Conservation (phyloP, 768 basidiomycete genomes). For the Infundibulicybe gibba region DNA sequence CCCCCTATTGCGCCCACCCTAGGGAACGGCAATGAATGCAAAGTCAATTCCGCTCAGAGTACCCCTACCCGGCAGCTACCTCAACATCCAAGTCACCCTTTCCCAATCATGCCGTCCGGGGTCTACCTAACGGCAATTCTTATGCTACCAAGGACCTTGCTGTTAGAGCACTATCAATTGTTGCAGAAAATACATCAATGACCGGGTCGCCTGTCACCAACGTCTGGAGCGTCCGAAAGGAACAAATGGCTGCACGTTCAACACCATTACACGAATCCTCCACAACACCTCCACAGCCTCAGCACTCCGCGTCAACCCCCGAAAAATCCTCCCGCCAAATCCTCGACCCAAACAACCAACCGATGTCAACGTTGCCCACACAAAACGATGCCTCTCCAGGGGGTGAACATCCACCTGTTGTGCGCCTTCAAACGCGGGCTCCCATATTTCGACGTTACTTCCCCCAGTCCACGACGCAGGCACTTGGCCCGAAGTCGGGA, state of each 20-base stretch:
- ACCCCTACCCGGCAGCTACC: too few species aligned
- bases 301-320: not conserved
- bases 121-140: too few species aligned
- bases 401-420: not conserved
- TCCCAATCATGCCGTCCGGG: too few species aligned
- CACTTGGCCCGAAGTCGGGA: slow-evolving; percentile 45
- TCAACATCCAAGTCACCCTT: too few species aligned
- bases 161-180: slow-evolving; percentile 13
- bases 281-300: not conserved
- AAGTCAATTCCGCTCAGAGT: too few species aligned
- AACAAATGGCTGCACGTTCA: slow-evolving; percentile 21
- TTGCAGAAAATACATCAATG: slow-evolving; percentile 10
- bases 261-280: slow-evolving; percentile 2
- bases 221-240: slow-evolving; percentile 25
- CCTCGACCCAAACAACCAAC: not conserved
- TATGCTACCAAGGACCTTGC: slow-evolving; percentile 11
- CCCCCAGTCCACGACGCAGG: slow-evolving; percentile 29
- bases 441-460: slow-evolving; percentile 14
- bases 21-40: too few species aligned
- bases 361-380: not conserved
- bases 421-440: slow-evolving; percentile 15
- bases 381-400: too few species aligned
- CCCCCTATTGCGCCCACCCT: too few species aligned
- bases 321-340: slow-evolving; percentile 1
- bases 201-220: slow-evolving; percentile 18